Percentiles rank a stretch among this genome's conserved stretches.
These are phyloP conservation scores for Inga laurina DNA, from an alignment of 306 rosid species.

Conservation along the genomic window DNA sequence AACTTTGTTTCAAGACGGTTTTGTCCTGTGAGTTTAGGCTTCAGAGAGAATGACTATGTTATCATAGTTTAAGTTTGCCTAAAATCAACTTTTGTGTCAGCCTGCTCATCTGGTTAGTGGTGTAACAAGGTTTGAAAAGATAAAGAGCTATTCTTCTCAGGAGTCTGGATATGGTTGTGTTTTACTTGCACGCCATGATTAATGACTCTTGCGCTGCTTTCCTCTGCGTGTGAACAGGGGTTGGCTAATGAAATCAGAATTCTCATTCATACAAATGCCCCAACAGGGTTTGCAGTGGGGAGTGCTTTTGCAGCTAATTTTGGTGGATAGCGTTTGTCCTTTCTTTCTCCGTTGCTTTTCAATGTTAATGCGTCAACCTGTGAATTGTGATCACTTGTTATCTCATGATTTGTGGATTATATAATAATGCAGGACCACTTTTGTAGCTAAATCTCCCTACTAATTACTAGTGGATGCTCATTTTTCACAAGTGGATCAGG, in stretches of 20 bases:
- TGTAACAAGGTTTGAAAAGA: background rate
- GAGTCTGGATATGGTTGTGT: background rate
- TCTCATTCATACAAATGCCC: background rate
- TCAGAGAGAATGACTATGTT: background rate
- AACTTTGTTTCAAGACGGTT: background rate
- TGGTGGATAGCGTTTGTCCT: background rate
- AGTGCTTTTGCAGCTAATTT: background rate
- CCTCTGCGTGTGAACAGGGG: background rate
- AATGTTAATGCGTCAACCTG: background rate
- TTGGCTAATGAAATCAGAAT: background rate
- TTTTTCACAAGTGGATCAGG: background rate
- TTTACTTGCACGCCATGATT: background rate
- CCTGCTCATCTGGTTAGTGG: background rate
- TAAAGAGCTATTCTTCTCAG: background rate
- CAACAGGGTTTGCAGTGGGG: background rate
- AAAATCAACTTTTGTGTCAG: background rate
- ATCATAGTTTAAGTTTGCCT: background rate
- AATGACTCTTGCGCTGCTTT: background rate
- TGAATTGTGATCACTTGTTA: background rate
- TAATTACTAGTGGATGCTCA: background rate
- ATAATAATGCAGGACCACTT: conserved; percentile 13
- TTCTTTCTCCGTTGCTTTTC: background rate
- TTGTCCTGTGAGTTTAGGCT: background rate
- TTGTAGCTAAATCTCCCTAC: background rate
- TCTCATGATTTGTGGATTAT: conserved; percentile 7